These are phyloP conservation scores for Remersonia thermophila DNA, from an alignment of 2,329 filamentous ascomycete genomes.

Conservation along the genomic window DNA sequence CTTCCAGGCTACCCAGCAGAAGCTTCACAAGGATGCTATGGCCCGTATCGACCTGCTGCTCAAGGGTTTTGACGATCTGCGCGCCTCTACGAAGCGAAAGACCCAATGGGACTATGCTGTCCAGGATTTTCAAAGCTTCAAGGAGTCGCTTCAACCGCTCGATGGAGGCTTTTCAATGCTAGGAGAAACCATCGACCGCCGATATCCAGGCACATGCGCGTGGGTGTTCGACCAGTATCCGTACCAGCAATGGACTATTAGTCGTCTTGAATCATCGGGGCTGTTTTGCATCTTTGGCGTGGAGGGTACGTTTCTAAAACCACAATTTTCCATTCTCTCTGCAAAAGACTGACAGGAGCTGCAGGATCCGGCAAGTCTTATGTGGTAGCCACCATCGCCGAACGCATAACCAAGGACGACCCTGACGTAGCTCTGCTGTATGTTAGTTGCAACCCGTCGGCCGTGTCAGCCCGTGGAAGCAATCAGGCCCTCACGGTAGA, in stretches of 20 bases:
- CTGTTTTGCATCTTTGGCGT: constrained; percentile 12
- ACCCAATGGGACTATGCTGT: constrained; percentile 14
- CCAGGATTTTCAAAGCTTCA: constrained; percentile 11
- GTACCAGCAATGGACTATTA: constrained; percentile 10
- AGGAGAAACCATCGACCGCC: constrained; percentile 9
- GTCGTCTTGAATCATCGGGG: not conserved
- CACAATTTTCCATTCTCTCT: not conserved
- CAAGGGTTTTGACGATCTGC: constrained; percentile 12
- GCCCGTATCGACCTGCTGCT: constrained; percentile 7
- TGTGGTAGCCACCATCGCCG: constrained; percentile 10
- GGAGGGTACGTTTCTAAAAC: constrained; percentile 6
- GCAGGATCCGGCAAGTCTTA: constrained; percentile 13
- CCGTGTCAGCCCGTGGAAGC: too few species aligned
- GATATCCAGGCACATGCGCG: constrained; percentile 11
- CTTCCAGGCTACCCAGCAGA: constrained; percentile 12
- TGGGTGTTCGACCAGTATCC: constrained; percentile 10
- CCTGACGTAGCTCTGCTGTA: constrained; percentile 8
- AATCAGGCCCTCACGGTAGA: constrained; percentile 5
- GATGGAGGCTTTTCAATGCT: constrained; percentile 3
- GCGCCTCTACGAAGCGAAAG: constrained; percentile 12
- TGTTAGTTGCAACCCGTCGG: not conserved
- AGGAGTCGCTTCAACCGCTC: constrained; percentile 7
- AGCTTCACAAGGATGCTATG: constrained; percentile 10
- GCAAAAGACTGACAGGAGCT: too few species aligned
- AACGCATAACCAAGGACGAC: constrained; percentile 5